phyloP scores from a whole-genome alignment of 495 filamentous ascomycete genomes.

The Neurospora discreta region DNA sequence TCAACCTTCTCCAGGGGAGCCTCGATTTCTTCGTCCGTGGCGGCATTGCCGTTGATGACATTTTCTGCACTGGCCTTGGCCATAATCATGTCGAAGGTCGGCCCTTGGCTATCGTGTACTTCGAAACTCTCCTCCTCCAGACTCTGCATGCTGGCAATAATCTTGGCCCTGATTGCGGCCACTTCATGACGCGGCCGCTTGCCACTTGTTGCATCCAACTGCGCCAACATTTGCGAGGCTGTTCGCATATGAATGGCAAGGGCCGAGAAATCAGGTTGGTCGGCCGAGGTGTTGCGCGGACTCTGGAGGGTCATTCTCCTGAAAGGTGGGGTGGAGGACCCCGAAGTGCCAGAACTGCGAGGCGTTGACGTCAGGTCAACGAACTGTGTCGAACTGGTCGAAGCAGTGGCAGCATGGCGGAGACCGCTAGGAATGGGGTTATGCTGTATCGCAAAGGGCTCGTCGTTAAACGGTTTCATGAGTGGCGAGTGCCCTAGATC shows the following conservation, averaged over 20 bases:
- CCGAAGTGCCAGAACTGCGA: constrained; percentile 45
- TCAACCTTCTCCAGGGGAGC: constrained; percentile 14
- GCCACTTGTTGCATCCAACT: constrained; percentile 59
- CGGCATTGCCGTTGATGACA: constrained; percentile 9
- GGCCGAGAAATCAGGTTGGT: constrained; percentile 61
- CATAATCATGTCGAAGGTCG: constrained; percentile 65
- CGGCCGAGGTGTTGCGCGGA: constrained; percentile 31
- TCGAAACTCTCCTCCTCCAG: constrained; percentile 73
- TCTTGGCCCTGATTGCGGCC: constrained; percentile 61
- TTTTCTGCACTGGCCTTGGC: constrained; percentile 40
- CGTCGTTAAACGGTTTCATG: constrained; percentile 41
- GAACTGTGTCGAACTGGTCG: constrained; percentile 20
- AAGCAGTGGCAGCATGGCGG: constrained; percentile 36
- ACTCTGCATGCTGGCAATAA: constrained; percentile 74
- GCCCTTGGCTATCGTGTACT: constrained; percentile 44
- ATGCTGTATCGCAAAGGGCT: constrained; percentile 9
- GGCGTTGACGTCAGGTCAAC: constrained; percentile 41
- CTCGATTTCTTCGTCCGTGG: constrained; percentile 32
- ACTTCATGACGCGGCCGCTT: constrained; percentile 63
- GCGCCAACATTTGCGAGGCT: constrained; percentile 67
- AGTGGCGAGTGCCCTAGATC: constrained; percentile 60
- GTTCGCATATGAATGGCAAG: constrained; percentile 71
- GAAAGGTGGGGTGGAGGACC: constrained; percentile 47
- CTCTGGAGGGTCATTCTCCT: constrained; percentile 36
- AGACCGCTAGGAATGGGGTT: constrained; percentile 25